Evolutionary conservation across 768 basidiomycete genomes (phyloP).

Genomic region (Naganishia vishniacii): DNA sequence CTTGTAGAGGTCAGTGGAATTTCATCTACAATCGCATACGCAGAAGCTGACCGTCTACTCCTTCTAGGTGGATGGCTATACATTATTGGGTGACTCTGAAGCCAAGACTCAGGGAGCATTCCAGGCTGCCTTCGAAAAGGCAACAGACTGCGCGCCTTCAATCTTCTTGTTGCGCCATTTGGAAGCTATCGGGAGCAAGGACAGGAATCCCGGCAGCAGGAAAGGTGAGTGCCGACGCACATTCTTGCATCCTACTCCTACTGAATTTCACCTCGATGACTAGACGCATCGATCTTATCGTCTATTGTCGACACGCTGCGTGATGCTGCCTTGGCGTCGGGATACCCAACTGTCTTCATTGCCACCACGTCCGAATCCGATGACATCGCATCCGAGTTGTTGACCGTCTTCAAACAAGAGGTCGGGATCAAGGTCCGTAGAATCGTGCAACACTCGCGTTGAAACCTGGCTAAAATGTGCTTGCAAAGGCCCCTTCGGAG

Average conservation of each 20-base stretch:
- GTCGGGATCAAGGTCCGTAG: constrained; percentile 62
- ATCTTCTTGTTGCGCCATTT: constrained; percentile 71
- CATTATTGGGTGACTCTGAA: constrained; percentile 71
- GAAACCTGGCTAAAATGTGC: background rate
- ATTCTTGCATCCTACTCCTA: background rate
- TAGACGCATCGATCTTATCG: constrained; percentile 2
- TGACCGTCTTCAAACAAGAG: constrained; percentile 79
- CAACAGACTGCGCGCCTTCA: constrained; percentile 72
- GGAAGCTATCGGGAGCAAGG: constrained; percentile 68
- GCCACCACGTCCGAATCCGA: constrained; percentile 67
- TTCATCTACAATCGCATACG: background rate
- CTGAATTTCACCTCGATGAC: constrained; percentile 12
- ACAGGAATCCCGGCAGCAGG: constrained; percentile 25
- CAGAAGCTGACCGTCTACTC: background rate
- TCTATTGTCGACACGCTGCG: background rate
- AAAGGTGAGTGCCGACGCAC: background rate
- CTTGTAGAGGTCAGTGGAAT: constrained; percentile 60
- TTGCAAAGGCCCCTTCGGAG: constrained; percentile 72
- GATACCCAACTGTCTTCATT: constrained; percentile 68
- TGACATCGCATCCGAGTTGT: constrained; percentile 60
- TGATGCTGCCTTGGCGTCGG: constrained; percentile 37
- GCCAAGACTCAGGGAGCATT: constrained; percentile 69
- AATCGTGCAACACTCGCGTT: background rate
- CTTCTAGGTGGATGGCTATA: constrained; percentile 74
- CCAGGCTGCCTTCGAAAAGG: constrained; percentile 68